Evolutionary conservation across 148 eudicot genomes (phyloP).

Genomic region (Persicaria tinctoria): DNA sequence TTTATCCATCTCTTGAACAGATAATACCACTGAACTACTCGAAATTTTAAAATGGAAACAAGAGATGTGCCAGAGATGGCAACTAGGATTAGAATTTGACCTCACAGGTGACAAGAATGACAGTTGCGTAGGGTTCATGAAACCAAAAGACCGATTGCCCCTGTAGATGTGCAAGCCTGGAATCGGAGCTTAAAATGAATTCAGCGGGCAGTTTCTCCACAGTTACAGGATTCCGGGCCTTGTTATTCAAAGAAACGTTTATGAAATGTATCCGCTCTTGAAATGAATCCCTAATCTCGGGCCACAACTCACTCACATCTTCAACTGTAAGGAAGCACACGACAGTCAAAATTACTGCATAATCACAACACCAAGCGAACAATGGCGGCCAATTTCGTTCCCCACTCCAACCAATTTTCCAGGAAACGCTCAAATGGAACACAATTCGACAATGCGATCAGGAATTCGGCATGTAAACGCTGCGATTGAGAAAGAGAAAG

Average conservation of each 20-base stretch:
- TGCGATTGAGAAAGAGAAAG: neutral
- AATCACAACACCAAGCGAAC: neutral
- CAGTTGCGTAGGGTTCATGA: slow-evolving; percentile 92
- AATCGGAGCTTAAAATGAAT: slow-evolving; percentile 78
- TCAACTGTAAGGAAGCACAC: slow-evolving; percentile 50
- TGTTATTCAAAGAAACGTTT: slow-evolving; percentile 67
- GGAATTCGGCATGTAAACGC: neutral
- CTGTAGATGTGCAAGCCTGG: slow-evolving; percentile 92
- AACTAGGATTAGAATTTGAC: slow-evolving; percentile 22
- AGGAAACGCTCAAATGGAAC: neutral
- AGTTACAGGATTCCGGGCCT: slow-evolving; percentile 77
- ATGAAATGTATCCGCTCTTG: slow-evolving; percentile 71
- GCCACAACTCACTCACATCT: slow-evolving; percentile 98
- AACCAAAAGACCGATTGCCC: slow-evolving; percentile 87
- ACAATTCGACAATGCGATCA: neutral
- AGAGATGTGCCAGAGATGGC: neutral
- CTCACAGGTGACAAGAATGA: slow-evolving; percentile 95
- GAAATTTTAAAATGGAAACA: neutral
- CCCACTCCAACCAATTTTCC: neutral
- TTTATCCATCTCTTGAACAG: neutral
- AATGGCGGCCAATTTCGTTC: neutral
- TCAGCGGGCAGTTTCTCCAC: slow-evolving; percentile 79
- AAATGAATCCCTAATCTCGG: slow-evolving; percentile 56
- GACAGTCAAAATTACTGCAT: neutral
- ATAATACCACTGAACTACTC: neutral